Evolutionary conservation across 768 basidiomycete genomes (phyloP).

Genomic region (Suillus discolor): DNA sequence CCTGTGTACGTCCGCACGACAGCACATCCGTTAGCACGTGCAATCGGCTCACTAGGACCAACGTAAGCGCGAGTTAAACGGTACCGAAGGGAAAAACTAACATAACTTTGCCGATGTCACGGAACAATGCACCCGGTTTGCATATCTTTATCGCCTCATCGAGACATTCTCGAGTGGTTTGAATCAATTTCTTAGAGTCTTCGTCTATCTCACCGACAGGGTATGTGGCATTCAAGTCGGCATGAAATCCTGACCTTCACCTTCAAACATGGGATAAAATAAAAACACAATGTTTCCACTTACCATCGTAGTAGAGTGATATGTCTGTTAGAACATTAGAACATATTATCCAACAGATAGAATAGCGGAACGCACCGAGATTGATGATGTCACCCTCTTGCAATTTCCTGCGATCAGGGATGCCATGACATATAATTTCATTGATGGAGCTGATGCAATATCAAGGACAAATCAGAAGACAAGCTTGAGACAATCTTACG

Average conservation of each 20-base stretch:
- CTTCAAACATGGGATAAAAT: conserved; percentile 6
- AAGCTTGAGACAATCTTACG: conserved; percentile 51
- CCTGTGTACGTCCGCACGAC: conserved; percentile 92
- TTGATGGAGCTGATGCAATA: conserved; percentile 71
- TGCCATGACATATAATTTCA: conserved; percentile 97
- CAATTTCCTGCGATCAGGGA: conserved; percentile 83
- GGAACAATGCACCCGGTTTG: conserved; percentile 90
- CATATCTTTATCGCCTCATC: conserved; percentile 91
- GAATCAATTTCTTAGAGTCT: conserved; percentile 80
- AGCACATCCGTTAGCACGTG: conserved; percentile 81
- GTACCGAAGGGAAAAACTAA: conserved; percentile 38
- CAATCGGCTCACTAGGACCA: conserved; percentile 75
- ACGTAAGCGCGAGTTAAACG: conserved; percentile 14
- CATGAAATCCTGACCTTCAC: conserved; percentile 71
- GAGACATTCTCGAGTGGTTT: conserved; percentile 77
- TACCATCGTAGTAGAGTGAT: conserved; percentile 77
- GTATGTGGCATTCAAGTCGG: conserved; percentile 91
- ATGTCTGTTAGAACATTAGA: conserved; percentile 56
- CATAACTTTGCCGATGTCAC: conserved; percentile 88
- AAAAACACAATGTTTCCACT: conserved; percentile 8
- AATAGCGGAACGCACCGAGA: conserved; percentile 57
- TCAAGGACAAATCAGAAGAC: conserved; percentile 9
- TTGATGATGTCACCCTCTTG: conserved; percentile 96
- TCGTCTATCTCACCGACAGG: conserved; percentile 87
- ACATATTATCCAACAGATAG: conserved; percentile 14